Evolutionary conservation across 2,329 filamentous ascomycete genomes (phyloP), one percentile per base, ranked within the genome.

Genomic region (Penicillium sp.): DNA sequence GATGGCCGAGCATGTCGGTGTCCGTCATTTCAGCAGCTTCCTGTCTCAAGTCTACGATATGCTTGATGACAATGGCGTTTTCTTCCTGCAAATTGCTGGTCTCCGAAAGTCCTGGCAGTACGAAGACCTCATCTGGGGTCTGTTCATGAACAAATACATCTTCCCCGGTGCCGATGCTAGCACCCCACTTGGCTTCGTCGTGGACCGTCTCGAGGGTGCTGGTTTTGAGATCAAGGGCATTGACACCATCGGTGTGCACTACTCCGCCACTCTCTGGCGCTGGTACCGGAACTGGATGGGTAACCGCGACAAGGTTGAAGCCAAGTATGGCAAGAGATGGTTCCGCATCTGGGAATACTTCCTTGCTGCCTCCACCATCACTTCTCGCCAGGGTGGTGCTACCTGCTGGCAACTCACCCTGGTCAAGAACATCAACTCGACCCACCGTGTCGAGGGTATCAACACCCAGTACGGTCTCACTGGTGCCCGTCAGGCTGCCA

Each of bases 111-210:
- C 77, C 48, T 96, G 92, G 92, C 92, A 96, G 68, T 96, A 95
- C 61, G 89, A 96, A 74, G 90, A 96, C 70, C 77, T 95, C 35
- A 85, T 90, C 66, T 96, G 92, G 92, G 92, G 92, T 64, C 77
- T 96, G 31, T 96, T 95, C 77, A 94, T 96, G 88, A 96, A 96
- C 82, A 95, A 95, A 74, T 95, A 96, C 69, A 76, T 96, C 65
- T 96, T 96, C 78, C 92, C 89, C 22, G 92, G 92, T 62, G 92
- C 92, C 35, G 92, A 96, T 62, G 92, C 92, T 35, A 94, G 86
- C 29, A 94, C 88, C 41, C 92, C 92, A 35, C 80, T 98, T 32
- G 87, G 86, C 53, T 92, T 82, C 68, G 86, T 92, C 56, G 74
- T 94, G 54, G 80, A 87, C 66, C 80, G 80, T 61, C 77, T 95